Base-by-base conservation (phyloP, 805 yeast genomes). In the Saccharomycopsis sp. region DNA sequence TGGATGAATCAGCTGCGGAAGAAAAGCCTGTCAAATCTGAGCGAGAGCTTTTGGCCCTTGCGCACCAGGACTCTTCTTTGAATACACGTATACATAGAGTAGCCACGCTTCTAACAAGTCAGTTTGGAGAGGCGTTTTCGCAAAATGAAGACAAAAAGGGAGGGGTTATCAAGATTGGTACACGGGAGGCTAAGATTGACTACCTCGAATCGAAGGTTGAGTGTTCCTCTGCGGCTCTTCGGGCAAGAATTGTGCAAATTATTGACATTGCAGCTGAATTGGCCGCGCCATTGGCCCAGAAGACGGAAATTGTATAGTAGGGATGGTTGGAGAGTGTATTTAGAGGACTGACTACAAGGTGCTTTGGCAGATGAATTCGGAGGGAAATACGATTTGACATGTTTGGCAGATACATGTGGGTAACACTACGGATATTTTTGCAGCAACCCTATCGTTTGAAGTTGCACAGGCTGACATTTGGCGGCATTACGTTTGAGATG, bases 231-330 rank as follows among this genome's bases (percentile, higher is more conserved):
- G 84, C 82, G 57, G 91, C 91, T 1, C 73, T 94, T 57, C 82
- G 82, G 63, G 92, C 89, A 59, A 80, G 99, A 66, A 83, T 94
- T 1, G 89, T 85, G 62, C 91, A 87, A 63, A 85, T 92, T 20
- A 72, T 94, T 60, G 82, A 79, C 50, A 79, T 95, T 62, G 95
- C 95, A 15, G 78, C 86, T 56, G 87, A 81, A 48, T 74, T 94
- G 51, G 94, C 89, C 1, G 91, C 97, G 9, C 97, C 98, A 1
- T 74, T 92, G 37, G 81, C 90, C 52, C 82, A 75, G 66, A 64
- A 62, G 5, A 24, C 40, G 47, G 68, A 66, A 52, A 72, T 69
- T 58, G 29, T 55, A 8, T 51, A 16, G 12, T n/a, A 14, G 29
- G n/a, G n/a, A n/a, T n/a, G n/a, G n/a, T n/a, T n/a, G 46, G 16